These are phyloP conservation scores for Elsinoe australis DNA, from an alignment of 2,329 filamentous ascomycete genomes.

Conservation along the genomic window DNA sequence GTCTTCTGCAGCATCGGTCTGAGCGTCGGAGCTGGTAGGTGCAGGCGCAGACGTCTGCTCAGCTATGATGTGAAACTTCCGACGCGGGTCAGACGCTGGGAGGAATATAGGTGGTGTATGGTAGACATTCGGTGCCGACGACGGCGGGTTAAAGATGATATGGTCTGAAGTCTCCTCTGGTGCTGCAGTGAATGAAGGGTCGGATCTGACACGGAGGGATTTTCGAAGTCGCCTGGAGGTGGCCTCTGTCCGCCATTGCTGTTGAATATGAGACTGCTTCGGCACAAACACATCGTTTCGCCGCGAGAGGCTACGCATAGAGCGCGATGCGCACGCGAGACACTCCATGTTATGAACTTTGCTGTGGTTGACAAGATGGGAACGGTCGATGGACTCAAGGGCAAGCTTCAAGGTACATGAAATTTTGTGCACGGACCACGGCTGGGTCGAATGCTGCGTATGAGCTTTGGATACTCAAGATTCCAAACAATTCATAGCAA, in stretches of 20 bases:
- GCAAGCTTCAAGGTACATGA: constrained; percentile 1
- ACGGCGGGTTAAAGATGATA: constrained; percentile 60
- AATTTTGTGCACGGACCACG: constrained; percentile 14
- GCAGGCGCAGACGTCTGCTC: constrained; percentile 23
- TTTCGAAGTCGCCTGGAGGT: constrained; percentile 41
- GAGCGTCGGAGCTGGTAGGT: constrained; percentile 22
- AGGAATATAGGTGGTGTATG: constrained; percentile 60
- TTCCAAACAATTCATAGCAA: not conserved
- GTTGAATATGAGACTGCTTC: constrained; percentile 3
- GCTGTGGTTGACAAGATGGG: not conserved
- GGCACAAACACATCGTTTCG: constrained; percentile 1
- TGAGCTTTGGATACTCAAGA: too few species aligned
- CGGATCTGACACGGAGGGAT: constrained; percentile 39
- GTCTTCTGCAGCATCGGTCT: not conserved
- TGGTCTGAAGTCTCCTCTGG: constrained; percentile 38
- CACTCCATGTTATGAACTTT: constrained; percentile 5
- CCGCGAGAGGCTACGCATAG: constrained; percentile 9
- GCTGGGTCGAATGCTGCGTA: not conserved
- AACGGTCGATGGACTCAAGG: not conserved
- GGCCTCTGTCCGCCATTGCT: constrained; percentile 37
- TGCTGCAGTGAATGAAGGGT: constrained; percentile 36
- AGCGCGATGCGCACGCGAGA: constrained; percentile 7
- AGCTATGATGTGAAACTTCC: constrained; percentile 36
- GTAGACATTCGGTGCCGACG: constrained; percentile 54
- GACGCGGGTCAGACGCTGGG: constrained; percentile 50